These are phyloP conservation scores for Zymoseptoria passerinii DNA, from an alignment of 2,329 filamentous ascomycete species.

Conservation along the genomic window DNA sequence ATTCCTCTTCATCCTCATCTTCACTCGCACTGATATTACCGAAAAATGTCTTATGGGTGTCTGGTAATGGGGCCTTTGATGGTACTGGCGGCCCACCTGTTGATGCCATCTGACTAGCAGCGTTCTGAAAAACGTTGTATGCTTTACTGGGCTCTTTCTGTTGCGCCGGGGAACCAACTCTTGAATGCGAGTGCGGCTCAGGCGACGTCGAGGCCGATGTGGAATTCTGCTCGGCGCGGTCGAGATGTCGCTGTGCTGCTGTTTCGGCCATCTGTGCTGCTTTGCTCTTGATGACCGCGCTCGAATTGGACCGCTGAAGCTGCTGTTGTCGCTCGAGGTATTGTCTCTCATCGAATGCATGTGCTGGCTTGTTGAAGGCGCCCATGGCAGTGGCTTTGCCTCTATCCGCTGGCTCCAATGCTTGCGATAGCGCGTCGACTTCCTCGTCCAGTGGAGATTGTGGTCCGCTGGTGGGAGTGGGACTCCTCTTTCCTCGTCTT, in stretches of 20 bases:
- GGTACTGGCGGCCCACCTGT: conserved; percentile 5
- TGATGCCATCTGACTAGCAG: conserved; percentile 33
- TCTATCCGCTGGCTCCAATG: conserved; percentile 65
- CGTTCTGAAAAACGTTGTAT: conserved; percentile 41
- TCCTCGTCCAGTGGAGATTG: conserved; percentile 59
- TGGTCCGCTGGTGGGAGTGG: conserved; percentile 29
- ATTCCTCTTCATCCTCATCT: conserved; percentile 32
- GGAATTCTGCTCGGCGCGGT: conserved; percentile 18
- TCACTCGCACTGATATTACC: conserved; percentile 33
- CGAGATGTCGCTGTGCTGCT: conserved; percentile 19
- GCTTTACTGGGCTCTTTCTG: conserved; percentile 27
- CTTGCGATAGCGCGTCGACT: conserved; percentile 48
- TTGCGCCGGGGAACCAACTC: conserved; percentile 26
- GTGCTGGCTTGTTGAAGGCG: conserved; percentile 62
- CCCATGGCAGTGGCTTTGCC: conserved; percentile 74
- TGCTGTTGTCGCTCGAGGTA: conserved; percentile 75
- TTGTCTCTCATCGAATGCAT: conserved; percentile 75
- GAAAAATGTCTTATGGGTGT: conserved; percentile 33
- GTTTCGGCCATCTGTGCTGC: conserved; percentile 7
- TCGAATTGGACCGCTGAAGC: conserved; percentile 52
- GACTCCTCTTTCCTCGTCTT: conserved; percentile 33
- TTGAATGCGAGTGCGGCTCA: conserved; percentile 7
- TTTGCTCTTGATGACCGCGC: conserved; percentile 13
- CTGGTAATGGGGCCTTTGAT: conserved; percentile 14
- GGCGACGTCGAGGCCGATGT: conserved; percentile 14